A percentile compares a stretch with the other conserved stretches of the same genome.
These are phyloP conservation scores for Eucalyptus erythrocorys DNA, from an alignment of 345 rosid genomes.

Conservation along the genomic window DNA sequence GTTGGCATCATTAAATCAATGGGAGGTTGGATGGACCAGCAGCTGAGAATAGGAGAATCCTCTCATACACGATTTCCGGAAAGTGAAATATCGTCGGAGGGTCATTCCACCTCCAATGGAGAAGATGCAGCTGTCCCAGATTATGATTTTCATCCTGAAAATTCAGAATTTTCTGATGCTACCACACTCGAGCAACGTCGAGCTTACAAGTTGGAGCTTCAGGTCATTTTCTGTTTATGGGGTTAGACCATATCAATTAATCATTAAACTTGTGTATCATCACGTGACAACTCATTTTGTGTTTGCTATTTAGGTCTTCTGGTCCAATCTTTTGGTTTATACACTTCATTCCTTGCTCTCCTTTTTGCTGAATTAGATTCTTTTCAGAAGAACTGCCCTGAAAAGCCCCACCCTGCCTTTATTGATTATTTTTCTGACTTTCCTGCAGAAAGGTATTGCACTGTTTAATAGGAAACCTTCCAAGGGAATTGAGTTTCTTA, in stretches of 20 bases:
- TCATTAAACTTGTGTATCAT: not conserved
- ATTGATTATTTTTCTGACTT: conserved; percentile 17
- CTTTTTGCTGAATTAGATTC: not conserved
- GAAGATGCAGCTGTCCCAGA: conserved; percentile 57
- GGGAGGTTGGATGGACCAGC: conserved; percentile 96
- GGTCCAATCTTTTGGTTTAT: not conserved
- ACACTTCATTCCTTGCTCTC: not conserved
- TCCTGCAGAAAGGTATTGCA: conserved; percentile 79
- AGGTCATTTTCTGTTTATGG: conserved; percentile 24
- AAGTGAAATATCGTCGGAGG: conserved; percentile 37
- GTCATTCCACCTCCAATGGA: conserved; percentile 27
- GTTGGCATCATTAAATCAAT: conserved; percentile 74
- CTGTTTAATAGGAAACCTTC: conserved; percentile 86
- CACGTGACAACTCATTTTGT: not conserved
- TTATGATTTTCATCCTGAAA: conserved; percentile 60
- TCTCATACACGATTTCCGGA: conserved; percentile 40
- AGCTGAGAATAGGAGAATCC: conserved; percentile 51
- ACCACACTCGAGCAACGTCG: conserved; percentile 86
- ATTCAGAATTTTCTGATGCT: conserved; percentile 66
- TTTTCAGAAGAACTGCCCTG: not conserved
- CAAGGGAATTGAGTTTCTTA: conserved; percentile 83
- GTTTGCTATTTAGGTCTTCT: not conserved
- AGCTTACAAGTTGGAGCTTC: conserved; percentile 87
- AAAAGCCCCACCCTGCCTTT: not conserved
- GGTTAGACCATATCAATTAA: not conserved